These are phyloP conservation scores for Solanum aculeatissimum DNA, from an alignment of 305 asterid genomes.

Conservation along the genomic window DNA sequence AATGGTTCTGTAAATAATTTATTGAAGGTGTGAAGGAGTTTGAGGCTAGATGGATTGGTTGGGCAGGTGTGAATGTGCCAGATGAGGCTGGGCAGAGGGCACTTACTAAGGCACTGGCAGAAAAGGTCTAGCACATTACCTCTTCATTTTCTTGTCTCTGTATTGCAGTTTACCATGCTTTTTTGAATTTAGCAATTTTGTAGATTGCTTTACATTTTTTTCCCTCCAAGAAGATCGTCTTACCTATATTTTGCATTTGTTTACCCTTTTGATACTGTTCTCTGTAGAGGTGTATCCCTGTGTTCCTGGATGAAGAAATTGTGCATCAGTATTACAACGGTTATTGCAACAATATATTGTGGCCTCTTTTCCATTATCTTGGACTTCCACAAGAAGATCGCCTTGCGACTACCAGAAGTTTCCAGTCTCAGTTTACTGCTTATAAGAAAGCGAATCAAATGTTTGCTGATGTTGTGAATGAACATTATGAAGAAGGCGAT, in stretches of 20 bases:
- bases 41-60: conserved; percentile 97
- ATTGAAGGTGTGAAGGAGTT: conserved; percentile 72
- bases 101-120: conserved; percentile 70
- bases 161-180: neutral
- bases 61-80: conserved; percentile 97
- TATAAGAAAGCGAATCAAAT: conserved; percentile 78
- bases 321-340: conserved; percentile 95
- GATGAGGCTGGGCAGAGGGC: conserved; percentile 81
- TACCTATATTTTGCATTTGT: neutral
- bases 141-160: neutral
- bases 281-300: conserved; percentile 82
- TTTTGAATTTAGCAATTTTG: neutral
- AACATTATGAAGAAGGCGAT: conserved; percentile 79
- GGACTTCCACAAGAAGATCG: conserved; percentile 98
- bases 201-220: neutral
- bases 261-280: conserved; percentile 7
- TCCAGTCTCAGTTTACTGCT: conserved; percentile 84
- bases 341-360: conserved; percentile 78
- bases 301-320: conserved; percentile 80
- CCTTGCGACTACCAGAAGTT: conserved; percentile 84
- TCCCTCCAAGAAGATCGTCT: neutral
- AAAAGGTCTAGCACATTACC: conserved; percentile 44
- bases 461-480: conserved; percentile 85
- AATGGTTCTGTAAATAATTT: conserved; percentile 3
- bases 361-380: conserved; percentile 92